Base-by-base conservation (phyloP, 352 stramenopile species). In the Halophytophthora batemanensis region DNA sequence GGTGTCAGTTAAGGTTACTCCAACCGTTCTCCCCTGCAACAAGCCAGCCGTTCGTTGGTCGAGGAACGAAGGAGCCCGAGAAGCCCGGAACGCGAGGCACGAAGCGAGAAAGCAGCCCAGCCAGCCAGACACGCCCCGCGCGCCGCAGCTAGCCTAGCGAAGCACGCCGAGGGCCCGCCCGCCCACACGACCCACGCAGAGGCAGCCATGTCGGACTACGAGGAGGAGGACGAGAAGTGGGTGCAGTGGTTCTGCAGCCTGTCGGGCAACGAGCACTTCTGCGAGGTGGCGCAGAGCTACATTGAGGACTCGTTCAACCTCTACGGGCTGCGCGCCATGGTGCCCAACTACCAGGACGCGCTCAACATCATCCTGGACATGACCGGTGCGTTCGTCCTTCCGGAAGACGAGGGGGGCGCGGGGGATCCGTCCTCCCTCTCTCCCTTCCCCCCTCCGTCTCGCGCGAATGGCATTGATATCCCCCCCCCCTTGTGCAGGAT, bases 251-350 rank as follows among this genome's bases (percentile, higher is more conserved):
- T 96, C 69, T 96, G 86, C 66, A 91, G 80, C 54, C 77, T 96
- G n/a, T 82, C 86, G 35, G 87, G 87, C 59, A 96, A 96, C 54
- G 87, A 96, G 58, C 74, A 91, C 77, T 96, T 97, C 58, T 97
- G 88, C 64, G 87, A 97, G 57, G 86, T 97, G 50, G 82, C 90
- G 48, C 71, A 86, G 59, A 92, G 82, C 67, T 97, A 96, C 84
- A 96, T 97, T 65, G 87, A 97, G 69, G 88, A 97, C 77, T 95
- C 82, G 58, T 97, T 97, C 72, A 97, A 97, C 66, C 78, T 97
- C 56, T 97, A 97, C 62, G 88, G 88, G 10, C 69, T 97, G 33
- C 81, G 87, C 38, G 83, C 87, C 51, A 82, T 94, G 57, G 82
- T 96, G 53, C 84, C 80, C 56, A 92, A 96, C 64, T 97, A 91